Evolutionary conservation across 2,329 filamentous ascomycete species (phyloP).

Genomic region (Cercospora sp.): DNA sequence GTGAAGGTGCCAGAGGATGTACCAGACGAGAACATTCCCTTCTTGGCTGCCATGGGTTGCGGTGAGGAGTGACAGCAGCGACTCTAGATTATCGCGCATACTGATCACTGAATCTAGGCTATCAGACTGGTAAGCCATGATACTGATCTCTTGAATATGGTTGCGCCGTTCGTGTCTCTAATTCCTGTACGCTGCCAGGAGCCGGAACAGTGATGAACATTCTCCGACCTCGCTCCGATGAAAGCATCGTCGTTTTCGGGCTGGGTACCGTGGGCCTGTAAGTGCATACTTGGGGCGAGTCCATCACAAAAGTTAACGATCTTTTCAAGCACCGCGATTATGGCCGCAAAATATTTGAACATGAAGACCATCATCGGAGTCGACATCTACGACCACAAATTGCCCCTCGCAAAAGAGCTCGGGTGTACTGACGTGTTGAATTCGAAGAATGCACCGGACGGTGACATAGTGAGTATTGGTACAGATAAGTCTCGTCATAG

Average conservation of each 20-base stretch:
- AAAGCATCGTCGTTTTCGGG: neutral
- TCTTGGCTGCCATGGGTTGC: neutral
- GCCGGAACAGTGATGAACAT: neutral
- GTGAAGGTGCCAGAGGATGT: neutral
- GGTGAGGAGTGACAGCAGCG: neutral
- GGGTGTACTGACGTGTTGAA: constrained; percentile 26
- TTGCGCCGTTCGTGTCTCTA: neutral
- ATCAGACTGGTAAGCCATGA: neutral
- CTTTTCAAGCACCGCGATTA: constrained; percentile 20
- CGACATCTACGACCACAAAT: constrained; percentile 26
- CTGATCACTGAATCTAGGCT: neutral
- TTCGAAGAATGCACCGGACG: constrained; percentile 15
- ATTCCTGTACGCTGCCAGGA: neutral
- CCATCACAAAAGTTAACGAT: neutral
- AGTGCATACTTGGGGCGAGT: neutral
- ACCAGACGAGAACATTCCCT: neutral
- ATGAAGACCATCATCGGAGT: constrained; percentile 29
- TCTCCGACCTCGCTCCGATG: neutral
- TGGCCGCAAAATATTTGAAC: constrained; percentile 26
- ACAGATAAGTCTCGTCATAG: neutral
- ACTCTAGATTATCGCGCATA: neutral
- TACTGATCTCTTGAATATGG: neutral
- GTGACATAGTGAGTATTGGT: constrained; percentile 2
- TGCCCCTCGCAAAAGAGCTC: constrained; percentile 24
- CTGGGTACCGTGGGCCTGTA: constrained; percentile 22